A percentile compares a stretch with the other conserved stretches of the same genome.
Evolutionary conservation across 1,139 yeast genomes (phyloP).

Genomic region (Schwanniomyces etchellsii): DNA sequence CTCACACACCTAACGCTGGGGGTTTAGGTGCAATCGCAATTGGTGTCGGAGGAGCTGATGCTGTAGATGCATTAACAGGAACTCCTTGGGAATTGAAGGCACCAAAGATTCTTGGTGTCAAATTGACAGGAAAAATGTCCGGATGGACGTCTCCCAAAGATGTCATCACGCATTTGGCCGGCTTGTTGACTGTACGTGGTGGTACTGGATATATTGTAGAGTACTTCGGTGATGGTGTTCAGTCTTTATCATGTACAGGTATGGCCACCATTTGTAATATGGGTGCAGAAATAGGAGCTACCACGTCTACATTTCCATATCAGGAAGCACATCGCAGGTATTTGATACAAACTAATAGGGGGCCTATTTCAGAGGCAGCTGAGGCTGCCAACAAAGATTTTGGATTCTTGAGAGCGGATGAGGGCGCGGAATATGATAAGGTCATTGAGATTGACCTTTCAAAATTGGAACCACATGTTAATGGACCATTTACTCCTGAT

Average conservation of each 20-base stretch:
- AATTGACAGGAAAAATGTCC: constrained; percentile 74
- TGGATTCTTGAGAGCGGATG: constrained; percentile 71
- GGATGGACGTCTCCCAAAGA: constrained; percentile 98
- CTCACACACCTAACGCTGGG: constrained; percentile 98
- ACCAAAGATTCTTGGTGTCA: constrained; percentile 87
- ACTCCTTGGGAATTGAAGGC: constrained; percentile 99
- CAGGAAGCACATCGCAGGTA: constrained; percentile 82
- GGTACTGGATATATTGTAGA: constrained; percentile 96
- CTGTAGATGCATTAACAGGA: constrained; percentile 93
- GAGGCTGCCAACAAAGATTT: constrained; percentile 54
- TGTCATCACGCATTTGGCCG: constrained; percentile 87
- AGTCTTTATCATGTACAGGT: constrained; percentile 86
- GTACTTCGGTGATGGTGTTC: constrained; percentile 92
- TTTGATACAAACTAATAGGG: constrained; percentile 75
- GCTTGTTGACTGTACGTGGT: constrained; percentile 87
- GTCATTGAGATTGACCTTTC: constrained; percentile 73
- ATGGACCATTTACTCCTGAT: constrained; percentile 96
- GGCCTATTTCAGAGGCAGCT: constrained; percentile 76
- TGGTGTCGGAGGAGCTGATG: constrained; percentile 99
- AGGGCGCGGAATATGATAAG: constrained; percentile 78
- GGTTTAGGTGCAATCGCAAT: constrained; percentile 96
- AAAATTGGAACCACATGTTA: constrained; percentile 80
- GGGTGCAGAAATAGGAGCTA: constrained; percentile 99
- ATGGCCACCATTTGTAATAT: constrained; percentile 99
- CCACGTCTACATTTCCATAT: constrained; percentile 95